Conservation (phyloP, 306 rosid species). For the Carpinus fangiana region DNA sequence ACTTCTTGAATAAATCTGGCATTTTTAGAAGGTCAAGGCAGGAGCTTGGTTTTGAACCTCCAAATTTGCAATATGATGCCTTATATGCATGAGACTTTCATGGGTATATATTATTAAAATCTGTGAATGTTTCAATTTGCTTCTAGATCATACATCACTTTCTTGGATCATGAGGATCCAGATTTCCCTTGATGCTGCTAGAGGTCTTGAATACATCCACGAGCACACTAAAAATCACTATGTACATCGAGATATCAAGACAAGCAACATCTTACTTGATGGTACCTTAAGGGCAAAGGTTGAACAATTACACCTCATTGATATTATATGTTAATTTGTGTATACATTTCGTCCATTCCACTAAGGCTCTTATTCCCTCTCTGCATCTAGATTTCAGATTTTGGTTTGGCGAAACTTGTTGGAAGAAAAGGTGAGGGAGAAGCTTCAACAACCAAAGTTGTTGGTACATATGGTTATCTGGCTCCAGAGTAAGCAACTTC, state of each 20-base stretch:
- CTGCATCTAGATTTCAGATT: conserved; percentile 81
- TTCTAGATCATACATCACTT: conserved; percentile 80
- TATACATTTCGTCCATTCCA: conserved; percentile 16
- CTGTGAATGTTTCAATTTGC: conserved; percentile 25
- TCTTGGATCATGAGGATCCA: conserved; percentile 99
- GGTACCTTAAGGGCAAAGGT: conserved; percentile 91
- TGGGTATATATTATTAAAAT: conserved; percentile 8
- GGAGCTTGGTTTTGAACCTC: conserved; percentile 19
- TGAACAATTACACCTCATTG: neutral
- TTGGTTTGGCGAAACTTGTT: conserved; percentile 92
- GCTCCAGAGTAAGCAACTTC: conserved; percentile 85
- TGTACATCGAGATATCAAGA: conserved; percentile 96
- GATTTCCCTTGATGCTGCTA: conserved; percentile 87
- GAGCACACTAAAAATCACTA: conserved; percentile 95
- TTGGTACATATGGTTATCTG: conserved; percentile 95
- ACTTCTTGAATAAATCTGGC: neutral
- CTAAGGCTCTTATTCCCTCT: conserved; percentile 5
- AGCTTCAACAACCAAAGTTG: conserved; percentile 77
- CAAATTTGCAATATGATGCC: conserved; percentile 4
- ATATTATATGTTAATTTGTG: conserved; percentile 18
- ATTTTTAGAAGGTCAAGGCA: conserved; percentile 7
- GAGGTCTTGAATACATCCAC: conserved; percentile 98
- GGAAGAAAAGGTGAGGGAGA: conserved; percentile 85
- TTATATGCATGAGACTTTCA: conserved; percentile 19
- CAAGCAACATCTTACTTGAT: conserved; percentile 95